Conservation (phyloP, 108 stramenopile genomes). For the Cyclotella sp. region DNA sequence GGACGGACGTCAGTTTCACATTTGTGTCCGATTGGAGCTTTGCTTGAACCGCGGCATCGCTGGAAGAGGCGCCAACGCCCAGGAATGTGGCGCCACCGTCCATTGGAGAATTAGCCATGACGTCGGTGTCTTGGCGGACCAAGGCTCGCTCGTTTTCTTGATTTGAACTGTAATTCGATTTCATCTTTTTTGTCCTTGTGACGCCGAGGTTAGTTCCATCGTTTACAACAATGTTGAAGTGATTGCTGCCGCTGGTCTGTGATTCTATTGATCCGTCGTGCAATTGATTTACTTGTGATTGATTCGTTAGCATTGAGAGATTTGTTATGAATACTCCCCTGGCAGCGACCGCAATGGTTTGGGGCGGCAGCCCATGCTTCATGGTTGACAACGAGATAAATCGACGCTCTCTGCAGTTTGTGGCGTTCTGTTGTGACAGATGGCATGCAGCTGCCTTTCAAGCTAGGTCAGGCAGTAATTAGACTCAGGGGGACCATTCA, state of each 20-base stretch:
- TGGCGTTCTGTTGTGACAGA: not conserved
- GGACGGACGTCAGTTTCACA: not conserved
- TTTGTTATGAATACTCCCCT: not conserved
- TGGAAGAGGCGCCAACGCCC: not conserved
- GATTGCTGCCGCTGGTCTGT: no score
- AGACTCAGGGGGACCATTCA: not conserved
- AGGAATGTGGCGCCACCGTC: not conserved
- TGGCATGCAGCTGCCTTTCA: not conserved
- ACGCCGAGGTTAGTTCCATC: not conserved
- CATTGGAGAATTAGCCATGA: not conserved
- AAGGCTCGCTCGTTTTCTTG: not conserved
- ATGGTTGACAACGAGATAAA: not conserved
- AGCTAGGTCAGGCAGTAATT: not conserved
- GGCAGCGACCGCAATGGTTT: not conserved
- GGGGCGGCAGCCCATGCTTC: not conserved
- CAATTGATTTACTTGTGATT: not conserved
- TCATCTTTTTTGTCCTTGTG: conserved; percentile 5
- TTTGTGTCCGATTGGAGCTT: not conserved
- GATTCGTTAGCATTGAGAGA: conserved; percentile 1
- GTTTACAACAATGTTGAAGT: no score
- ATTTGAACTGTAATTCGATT: not conserved
- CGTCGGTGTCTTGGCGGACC: not conserved
- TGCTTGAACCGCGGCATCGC: no score
- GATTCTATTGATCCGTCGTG: not conserved
- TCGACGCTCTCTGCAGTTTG: not conserved